phyloP scores from a whole-genome alignment of 2,329 filamentous ascomycete species.

The Sporothrix luriei region DNA sequence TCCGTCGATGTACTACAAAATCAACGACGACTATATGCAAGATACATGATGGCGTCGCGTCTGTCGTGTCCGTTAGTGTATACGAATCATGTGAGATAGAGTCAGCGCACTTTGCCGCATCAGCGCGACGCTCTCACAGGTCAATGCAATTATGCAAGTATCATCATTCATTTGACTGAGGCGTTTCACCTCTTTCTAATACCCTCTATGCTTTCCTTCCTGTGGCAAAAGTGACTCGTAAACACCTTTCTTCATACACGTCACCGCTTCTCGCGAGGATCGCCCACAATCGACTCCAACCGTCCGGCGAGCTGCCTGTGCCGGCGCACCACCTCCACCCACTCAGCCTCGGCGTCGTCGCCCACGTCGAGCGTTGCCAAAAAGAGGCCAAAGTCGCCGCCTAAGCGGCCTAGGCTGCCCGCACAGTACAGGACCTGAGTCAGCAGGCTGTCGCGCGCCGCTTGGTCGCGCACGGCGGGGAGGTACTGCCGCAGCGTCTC shows the following conservation, averaged over 20 bases:
- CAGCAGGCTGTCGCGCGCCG: slow-evolving; percentile 80
- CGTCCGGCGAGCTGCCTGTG: slow-evolving; percentile 82
- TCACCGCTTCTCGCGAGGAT: slow-evolving; percentile 46
- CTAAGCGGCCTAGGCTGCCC: slow-evolving; percentile 83
- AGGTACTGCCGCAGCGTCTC: slow-evolving; percentile 76
- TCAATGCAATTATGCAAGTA: neutral
- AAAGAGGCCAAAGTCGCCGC: slow-evolving; percentile 90
- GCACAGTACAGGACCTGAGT: slow-evolving; percentile 94
- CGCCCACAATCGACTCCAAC: slow-evolving; percentile 68
- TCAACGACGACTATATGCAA: neutral
- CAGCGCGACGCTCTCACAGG: no score
- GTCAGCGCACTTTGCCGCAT: no score
- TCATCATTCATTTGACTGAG: neutral
- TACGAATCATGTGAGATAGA: no score
- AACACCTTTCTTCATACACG: neutral
- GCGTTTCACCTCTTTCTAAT: neutral
- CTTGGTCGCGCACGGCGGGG: slow-evolving; percentile 76
- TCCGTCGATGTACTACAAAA: neutral
- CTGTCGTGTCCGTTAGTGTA: no score
- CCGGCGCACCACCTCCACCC: slow-evolving; percentile 86
- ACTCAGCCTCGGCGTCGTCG: slow-evolving; percentile 63
- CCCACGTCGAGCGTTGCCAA: slow-evolving; percentile 63
- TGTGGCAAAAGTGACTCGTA: no score
- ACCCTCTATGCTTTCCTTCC: neutral
- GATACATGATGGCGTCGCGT: no score